Conservation (phyloP, 352 stramenopile species). For the Phytophthora sojae region DNA sequence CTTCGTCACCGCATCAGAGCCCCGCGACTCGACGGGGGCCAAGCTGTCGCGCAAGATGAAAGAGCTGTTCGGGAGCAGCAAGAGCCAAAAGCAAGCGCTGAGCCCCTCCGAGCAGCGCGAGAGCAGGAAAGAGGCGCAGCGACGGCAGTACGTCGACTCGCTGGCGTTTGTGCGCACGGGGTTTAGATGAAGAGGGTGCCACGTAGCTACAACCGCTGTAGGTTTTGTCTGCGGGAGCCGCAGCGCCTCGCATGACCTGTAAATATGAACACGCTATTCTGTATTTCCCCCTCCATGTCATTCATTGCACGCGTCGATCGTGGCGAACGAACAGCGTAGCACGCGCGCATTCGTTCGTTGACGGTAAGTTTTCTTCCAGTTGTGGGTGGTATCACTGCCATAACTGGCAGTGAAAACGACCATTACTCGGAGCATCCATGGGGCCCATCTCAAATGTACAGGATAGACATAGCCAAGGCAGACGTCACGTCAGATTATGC, state of each 20-base stretch:
- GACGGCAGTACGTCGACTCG: slow-evolving; percentile 5
- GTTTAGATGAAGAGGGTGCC: neutral
- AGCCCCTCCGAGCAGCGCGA: neutral
- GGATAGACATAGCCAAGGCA: neutral
- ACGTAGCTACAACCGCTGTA: neutral
- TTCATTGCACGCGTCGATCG: neutral
- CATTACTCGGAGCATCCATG: slow-evolving; percentile 41
- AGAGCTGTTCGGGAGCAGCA: slow-evolving; percentile 8
- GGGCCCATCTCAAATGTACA: neutral
- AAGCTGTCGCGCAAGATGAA: slow-evolving; percentile 23
- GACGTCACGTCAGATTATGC: neutral
- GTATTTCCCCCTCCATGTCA: neutral
- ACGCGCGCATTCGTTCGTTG: slow-evolving; percentile 32
- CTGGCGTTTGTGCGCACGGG: slow-evolving; percentile 12
- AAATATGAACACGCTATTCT: neutral
- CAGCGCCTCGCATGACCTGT: neutral
- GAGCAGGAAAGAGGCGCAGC: neutral
- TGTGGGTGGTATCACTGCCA: too few species aligned
- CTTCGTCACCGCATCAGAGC: neutral
- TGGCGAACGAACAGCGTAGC: neutral
- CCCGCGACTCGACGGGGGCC: slow-evolving; percentile 10
- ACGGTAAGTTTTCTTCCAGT: too few species aligned
- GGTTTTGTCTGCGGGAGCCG: too few species aligned
- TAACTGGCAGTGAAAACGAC: slow-evolving; percentile 88
- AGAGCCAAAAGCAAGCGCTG: neutral